Conservation (phyloP, 2,329 filamentous ascomycete genomes). For the Davidsoniella eucalypti region DNA sequence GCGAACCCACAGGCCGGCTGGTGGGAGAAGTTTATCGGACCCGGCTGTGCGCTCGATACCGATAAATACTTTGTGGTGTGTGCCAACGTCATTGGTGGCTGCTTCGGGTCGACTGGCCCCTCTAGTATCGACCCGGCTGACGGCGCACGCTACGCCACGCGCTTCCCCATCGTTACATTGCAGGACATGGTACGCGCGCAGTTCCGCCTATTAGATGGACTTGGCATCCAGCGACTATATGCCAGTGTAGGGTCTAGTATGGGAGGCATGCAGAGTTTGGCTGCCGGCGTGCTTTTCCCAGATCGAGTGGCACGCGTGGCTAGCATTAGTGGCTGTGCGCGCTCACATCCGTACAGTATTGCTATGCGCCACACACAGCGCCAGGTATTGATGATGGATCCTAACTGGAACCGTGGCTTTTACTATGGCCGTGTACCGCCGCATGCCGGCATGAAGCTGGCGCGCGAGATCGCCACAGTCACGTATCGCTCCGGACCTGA, state of each 20-base stretch:
- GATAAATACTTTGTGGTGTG: slow-evolving; percentile 86
- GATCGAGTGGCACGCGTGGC: slow-evolving; percentile 67
- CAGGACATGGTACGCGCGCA: slow-evolving; percentile 96
- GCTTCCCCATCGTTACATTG: slow-evolving; percentile 89
- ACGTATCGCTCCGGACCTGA: slow-evolving; percentile 94
- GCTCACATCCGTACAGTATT: slow-evolving; percentile 94
- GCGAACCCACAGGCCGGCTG: slow-evolving; percentile 78
- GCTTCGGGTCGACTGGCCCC: slow-evolving; percentile 88
- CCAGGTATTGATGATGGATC: slow-evolving; percentile 98
- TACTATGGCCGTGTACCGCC: slow-evolving; percentile 83
- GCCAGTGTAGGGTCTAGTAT: slow-evolving; percentile 93
- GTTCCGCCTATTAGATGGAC: slow-evolving; percentile 66
- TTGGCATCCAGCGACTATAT: slow-evolving; percentile 65
- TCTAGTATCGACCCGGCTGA: slow-evolving; percentile 77
- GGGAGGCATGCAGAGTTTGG: slow-evolving; percentile 95
- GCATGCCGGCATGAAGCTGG: slow-evolving; percentile 94
- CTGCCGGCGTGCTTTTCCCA: slow-evolving; percentile 69
- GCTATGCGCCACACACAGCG: slow-evolving; percentile 96
- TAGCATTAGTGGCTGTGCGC: slow-evolving; percentile 81
- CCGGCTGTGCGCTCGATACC: slow-evolving; percentile 71
- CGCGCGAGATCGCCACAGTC: slow-evolving; percentile 90
- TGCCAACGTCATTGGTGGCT: slow-evolving; percentile 91
- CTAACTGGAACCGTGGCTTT: slow-evolving; percentile 88
- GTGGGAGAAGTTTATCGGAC: slow-evolving; percentile 98
- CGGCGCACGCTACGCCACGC: slow-evolving; percentile 75